These are phyloP conservation scores for Senecio squalidus DNA, from an alignment of 140 eudicot genomes.

Conservation along the genomic window DNA sequence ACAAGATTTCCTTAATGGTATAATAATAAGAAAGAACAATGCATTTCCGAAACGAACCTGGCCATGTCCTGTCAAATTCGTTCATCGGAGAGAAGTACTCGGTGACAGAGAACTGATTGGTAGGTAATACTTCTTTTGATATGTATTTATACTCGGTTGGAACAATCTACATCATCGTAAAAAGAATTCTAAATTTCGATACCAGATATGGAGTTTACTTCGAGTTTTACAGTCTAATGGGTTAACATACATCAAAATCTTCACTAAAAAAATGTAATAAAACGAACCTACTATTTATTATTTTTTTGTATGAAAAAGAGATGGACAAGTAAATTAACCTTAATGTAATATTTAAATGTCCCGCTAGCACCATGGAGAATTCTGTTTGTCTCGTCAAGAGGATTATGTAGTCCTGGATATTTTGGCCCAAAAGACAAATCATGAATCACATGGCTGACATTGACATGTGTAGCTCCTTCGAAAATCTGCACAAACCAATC, in stretches of 20 bases:
- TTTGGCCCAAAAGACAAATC: slow-evolving; percentile 95
- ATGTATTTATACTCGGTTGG: slow-evolving; percentile 87
- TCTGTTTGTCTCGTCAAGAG: slow-evolving; percentile 77
- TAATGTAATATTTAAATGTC: slow-evolving; percentile 94
- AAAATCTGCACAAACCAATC: slow-evolving; percentile 50
- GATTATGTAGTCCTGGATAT: slow-evolving; percentile 95
- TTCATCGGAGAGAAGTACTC: slow-evolving; percentile 89
- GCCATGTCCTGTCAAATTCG: slow-evolving; percentile 85
- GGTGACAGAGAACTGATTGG: slow-evolving; percentile 93
- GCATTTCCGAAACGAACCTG: slow-evolving; percentile 51
- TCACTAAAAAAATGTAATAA: too few relatives aligned
- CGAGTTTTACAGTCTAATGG: neutral
- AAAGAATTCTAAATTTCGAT: slow-evolving; percentile 1
- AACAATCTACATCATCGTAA: slow-evolving; percentile 58
- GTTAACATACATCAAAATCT: neutral
- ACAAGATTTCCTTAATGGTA: neutral
- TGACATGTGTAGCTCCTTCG: slow-evolving; percentile 81
- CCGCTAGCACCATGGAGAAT: slow-evolving; percentile 78
- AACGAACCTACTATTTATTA: too few relatives aligned
- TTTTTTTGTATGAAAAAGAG: too few relatives aligned
- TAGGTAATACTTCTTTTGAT: slow-evolving; percentile 83
- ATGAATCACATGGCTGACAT: slow-evolving; percentile 90
- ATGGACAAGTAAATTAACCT: slow-evolving; percentile 44
- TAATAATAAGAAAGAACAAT: neutral
- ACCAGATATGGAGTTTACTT: neutral